Conservation (phyloP, 1,139 yeast species). For the Blastobotrys proliferans region DNA sequence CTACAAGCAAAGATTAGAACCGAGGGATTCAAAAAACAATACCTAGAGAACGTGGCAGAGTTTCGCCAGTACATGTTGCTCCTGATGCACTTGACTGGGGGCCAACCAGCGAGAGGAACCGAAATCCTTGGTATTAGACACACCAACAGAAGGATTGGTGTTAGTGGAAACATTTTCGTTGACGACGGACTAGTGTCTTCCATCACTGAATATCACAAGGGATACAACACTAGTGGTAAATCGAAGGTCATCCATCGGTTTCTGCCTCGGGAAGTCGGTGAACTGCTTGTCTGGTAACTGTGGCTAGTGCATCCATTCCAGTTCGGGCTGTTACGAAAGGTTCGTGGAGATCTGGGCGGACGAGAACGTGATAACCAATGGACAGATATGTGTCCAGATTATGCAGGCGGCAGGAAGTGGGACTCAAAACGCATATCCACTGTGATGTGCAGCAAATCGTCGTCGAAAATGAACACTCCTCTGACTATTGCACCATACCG, state of each 20-base stretch:
- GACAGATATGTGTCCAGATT: background rate
- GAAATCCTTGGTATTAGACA: background rate
- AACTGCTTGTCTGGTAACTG: background rate
- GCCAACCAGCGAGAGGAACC: slow-evolving; percentile 1
- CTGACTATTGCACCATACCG: background rate
- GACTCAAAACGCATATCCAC: background rate
- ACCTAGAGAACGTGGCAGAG: too few relatives aligned
- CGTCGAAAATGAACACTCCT: background rate
- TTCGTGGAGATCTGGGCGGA: background rate
- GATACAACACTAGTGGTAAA: background rate
- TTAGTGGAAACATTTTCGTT: background rate
- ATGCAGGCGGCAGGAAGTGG: background rate
- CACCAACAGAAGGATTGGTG: background rate
- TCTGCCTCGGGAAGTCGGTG: slow-evolving; percentile 1
- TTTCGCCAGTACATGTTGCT: too few relatives aligned
- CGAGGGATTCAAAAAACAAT: too few relatives aligned
- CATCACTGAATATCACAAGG: slow-evolving; percentile 1
- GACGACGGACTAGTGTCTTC: background rate
- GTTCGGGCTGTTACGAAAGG: too few relatives aligned
- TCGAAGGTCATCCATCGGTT: slow-evolving; percentile 3
- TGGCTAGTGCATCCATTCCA: slow-evolving; percentile 7
- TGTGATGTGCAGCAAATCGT: background rate
- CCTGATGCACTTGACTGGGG: slow-evolving; percentile 4
- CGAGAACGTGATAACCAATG: background rate
- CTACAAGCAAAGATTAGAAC: too few relatives aligned